These are phyloP conservation scores for Kazachstania sp. DNA, from an alignment of 1,139 yeast genomes.

Conservation along the genomic window DNA sequence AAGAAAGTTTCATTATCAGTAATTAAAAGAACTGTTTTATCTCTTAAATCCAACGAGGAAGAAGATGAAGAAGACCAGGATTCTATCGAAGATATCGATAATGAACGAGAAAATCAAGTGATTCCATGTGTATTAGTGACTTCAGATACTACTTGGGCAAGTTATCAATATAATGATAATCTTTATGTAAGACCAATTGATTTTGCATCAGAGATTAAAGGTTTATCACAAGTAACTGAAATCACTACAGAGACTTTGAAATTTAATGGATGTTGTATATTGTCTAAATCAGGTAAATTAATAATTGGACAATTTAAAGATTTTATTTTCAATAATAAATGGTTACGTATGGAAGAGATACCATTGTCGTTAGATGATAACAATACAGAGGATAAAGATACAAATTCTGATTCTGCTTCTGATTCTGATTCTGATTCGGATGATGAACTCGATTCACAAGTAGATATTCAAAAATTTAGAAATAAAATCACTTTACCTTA, in stretches of 20 bases:
- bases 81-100: slow-evolving; percentile 7
- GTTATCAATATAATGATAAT: slow-evolving; percentile 16
- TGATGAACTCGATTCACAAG: slow-evolving; percentile 7
- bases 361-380: slow-evolving; percentile 10
- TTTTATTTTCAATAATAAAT: slow-evolving; percentile 14
- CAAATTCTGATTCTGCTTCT: no score
- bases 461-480: slow-evolving; percentile 8
- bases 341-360: slow-evolving; percentile 18
- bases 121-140: slow-evolving; percentile 17
- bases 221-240: slow-evolving; percentile 11
- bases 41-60: slow-evolving; percentile 9
- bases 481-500: slow-evolving; percentile 10
- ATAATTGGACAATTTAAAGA: slow-evolving; percentile 23
- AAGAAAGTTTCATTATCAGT: slow-evolving; percentile 43
- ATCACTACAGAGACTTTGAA: slow-evolving; percentile 20
- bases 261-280: slow-evolving; percentile 25
- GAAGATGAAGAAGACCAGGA: slow-evolving; percentile 31
- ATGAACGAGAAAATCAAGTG: slow-evolving; percentile 4
- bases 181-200: slow-evolving; percentile 21
- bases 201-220: slow-evolving; percentile 4
- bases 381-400: slow-evolving; percentile 11
- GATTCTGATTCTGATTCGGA: slow-evolving; percentile 7
- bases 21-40: slow-evolving; percentile 14
- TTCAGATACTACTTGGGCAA: slow-evolving; percentile 25
- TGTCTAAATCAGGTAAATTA: slow-evolving; percentile 21